Base-by-base conservation (phyloP, 805 yeast species). In the Barnettozyma populi region DNA sequence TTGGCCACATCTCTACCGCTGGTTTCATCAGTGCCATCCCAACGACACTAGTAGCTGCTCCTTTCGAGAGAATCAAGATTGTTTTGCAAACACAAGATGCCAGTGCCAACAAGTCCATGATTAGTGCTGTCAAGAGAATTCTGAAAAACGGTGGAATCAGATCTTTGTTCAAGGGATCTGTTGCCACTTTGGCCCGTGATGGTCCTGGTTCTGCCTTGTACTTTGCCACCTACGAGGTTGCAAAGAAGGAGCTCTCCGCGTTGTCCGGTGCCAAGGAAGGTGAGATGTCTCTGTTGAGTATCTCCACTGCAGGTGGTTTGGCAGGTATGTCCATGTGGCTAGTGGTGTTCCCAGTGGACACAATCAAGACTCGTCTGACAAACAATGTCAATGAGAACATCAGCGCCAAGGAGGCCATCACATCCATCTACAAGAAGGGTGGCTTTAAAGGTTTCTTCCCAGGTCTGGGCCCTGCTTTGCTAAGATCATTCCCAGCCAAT, bases 291-390 rank as follows among this genome's bases (percentile, higher is more conserved):
- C 70, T 92, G 38, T 68, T 76, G 21, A 90, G 94, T 29, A 80
- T 94, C 51, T 79, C 88, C 55, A 72, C 86, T 38, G 96, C 97
- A 32, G 99, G 99, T 65, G 99, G 98, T 20, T 76, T 81, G 62
- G 96, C 97, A 1, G 99, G 99, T 62, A 87, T 92, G 52, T 80
- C 96, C 10, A 92, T 92, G 99, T 92, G 99, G 99, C 68, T 84
- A 27, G 87, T 86, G 20, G 94, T 92, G 18, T 92, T 90, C 86
- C 99, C 99, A 32, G 78, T 92, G 40, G 99, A 92, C 66, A 94
- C 98, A 8, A 84, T 92, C 66, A 92, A 92, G 73, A 70, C 75
- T 1, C 63, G 62, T 57, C 46, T 60, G 64, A 55, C 74, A 55
- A 61, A 65, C 65, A 34, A 57, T 56, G 41, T 57, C 51, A 19